Evolutionary conservation across 148 eudicot genomes (phyloP).

Genomic region (Pouteria glomerata): DNA sequence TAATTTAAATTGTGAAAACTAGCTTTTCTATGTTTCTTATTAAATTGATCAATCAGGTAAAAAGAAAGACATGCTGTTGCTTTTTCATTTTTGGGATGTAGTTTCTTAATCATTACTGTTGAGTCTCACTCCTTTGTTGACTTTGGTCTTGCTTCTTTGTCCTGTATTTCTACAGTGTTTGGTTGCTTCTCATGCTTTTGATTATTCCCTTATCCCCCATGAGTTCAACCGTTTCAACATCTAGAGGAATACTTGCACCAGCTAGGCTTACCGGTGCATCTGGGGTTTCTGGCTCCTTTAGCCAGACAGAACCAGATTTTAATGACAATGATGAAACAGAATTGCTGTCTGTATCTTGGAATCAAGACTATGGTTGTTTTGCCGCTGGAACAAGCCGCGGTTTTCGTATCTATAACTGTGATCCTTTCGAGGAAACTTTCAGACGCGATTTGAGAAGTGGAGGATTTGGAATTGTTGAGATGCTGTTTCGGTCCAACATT

Average conservation of each 20-base stretch:
- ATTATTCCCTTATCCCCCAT: conserved; percentile 30
- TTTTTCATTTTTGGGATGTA: background rate
- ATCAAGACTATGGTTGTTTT: conserved; percentile 93
- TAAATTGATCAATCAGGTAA: background rate
- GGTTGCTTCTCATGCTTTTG: conserved; percentile 20
- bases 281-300: conserved; percentile 35
- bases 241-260: conserved; percentile 43
- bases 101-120: background rate
- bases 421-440: conserved; percentile 87
- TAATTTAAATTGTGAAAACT: too few species aligned
- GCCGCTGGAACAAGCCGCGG: conserved; percentile 88
- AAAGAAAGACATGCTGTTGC: background rate
- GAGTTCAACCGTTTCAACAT: conserved; percentile 58
- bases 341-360: conserved; percentile 76
- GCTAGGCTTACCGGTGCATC: conserved; percentile 38
- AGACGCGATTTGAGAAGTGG: conserved; percentile 86
- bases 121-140: background rate
- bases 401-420: conserved; percentile 86
- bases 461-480: conserved; percentile 89
- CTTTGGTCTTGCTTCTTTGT: conserved; percentile 1
- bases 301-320: conserved; percentile 32
- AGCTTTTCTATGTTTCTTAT: background rate
- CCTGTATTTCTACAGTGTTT: conserved; percentile 14
- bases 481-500: conserved; percentile 87
- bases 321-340: conserved; percentile 58